These are phyloP conservation scores for Proliferodiscus dingleyae DNA, from an alignment of 2,329 filamentous ascomycete species.

Conservation along the genomic window DNA sequence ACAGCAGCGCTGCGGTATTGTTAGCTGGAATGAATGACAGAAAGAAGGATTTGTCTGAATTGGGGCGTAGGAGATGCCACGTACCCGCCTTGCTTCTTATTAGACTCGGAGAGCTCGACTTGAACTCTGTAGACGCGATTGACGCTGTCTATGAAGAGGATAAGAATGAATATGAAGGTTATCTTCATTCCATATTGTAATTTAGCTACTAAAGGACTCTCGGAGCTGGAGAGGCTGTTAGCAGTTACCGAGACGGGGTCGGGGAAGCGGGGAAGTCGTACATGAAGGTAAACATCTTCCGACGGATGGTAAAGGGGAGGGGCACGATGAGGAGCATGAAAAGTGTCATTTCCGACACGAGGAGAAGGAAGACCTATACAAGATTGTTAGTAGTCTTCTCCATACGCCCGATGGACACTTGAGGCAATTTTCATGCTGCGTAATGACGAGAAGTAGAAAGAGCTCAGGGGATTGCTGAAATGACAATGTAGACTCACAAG, in stretches of 20 bases:
- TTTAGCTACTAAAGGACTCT: slow-evolving; percentile 66
- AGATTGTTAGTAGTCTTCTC: not conserved
- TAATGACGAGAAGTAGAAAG: not conserved
- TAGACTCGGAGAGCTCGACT: slow-evolving; percentile 71
- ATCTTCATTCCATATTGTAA: slow-evolving; percentile 98
- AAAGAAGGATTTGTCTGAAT: not conserved
- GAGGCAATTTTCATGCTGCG: not conserved
- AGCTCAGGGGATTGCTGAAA: not conserved
- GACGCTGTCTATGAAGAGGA: slow-evolving; percentile 96
- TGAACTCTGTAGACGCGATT: slow-evolving; percentile 95
- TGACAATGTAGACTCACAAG: slow-evolving; percentile 38
- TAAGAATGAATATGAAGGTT: slow-evolving; percentile 97
- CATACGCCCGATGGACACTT: too few species aligned
- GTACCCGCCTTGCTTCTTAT: slow-evolving; percentile 49
- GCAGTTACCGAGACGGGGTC: slow-evolving; percentile 1
- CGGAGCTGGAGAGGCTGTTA: slow-evolving; percentile 24
- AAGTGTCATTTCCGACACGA: slow-evolving; percentile 77
- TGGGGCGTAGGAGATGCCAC: slow-evolving; percentile 6
- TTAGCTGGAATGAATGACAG: slow-evolving; percentile 18
- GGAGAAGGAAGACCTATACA: slow-evolving; percentile 70
- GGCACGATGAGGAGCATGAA: slow-evolving; percentile 80
- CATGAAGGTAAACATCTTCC: slow-evolving; percentile 60
- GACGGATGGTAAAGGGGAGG: slow-evolving; percentile 66
- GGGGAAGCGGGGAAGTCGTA: slow-evolving; percentile 61
- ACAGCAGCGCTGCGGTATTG: slow-evolving; percentile 52